Percentiles rank a stretch among this genome's conserved stretches.
phyloP scores from a whole-genome alignment of 169 alveolate species.

The Eimeria tenella region DNA sequence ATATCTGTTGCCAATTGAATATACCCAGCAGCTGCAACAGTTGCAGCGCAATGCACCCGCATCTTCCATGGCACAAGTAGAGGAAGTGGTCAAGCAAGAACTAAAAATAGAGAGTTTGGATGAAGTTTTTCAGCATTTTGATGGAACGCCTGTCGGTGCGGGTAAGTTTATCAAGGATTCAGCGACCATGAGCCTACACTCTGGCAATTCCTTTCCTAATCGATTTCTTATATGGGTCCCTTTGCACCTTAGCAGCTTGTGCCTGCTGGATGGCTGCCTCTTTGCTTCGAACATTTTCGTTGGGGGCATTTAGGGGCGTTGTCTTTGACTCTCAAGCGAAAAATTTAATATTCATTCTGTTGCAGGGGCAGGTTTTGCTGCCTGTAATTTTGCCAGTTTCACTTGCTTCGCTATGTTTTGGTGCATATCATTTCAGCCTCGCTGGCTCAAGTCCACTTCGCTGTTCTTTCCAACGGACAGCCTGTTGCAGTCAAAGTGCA shows the following conservation, averaged over 20 bases:
- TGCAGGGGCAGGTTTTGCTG: too few relatives aligned
- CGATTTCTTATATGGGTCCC: too few relatives aligned
- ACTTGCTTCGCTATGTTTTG: neutral
- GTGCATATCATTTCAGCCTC: conserved; percentile 87
- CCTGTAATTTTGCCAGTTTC: neutral
- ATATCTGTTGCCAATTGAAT: conserved; percentile 84
- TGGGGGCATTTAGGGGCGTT: too few relatives aligned
- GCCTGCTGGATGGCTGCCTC: too few relatives aligned
- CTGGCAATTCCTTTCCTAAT: too few relatives aligned
- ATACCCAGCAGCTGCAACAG: conserved; percentile 83
- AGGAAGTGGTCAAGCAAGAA: conserved; percentile 82
- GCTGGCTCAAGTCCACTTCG: conserved; percentile 89
- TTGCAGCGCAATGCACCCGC: conserved; percentile 82
- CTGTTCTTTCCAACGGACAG: conserved; percentile 84
- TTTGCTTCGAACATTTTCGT: too few relatives aligned
- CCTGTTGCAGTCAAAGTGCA: conserved; percentile 89
- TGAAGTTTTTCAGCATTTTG: conserved; percentile 84
- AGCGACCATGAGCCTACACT: too few relatives aligned
- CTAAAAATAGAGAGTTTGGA: conserved; percentile 75
- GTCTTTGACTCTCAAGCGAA: too few relatives aligned
- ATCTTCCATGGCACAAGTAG: conserved; percentile 81
- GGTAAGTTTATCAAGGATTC: conserved; percentile 23
- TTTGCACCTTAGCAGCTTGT: too few relatives aligned
- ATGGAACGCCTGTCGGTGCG: conserved; percentile 85
- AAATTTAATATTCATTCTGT: too few relatives aligned